A percentile compares a stretch with the other conserved stretches of the same genome.
These are phyloP conservation scores for Trichoderma sp. DNA, from an alignment of 2,329 filamentous ascomycete genomes.

Conservation along the genomic window DNA sequence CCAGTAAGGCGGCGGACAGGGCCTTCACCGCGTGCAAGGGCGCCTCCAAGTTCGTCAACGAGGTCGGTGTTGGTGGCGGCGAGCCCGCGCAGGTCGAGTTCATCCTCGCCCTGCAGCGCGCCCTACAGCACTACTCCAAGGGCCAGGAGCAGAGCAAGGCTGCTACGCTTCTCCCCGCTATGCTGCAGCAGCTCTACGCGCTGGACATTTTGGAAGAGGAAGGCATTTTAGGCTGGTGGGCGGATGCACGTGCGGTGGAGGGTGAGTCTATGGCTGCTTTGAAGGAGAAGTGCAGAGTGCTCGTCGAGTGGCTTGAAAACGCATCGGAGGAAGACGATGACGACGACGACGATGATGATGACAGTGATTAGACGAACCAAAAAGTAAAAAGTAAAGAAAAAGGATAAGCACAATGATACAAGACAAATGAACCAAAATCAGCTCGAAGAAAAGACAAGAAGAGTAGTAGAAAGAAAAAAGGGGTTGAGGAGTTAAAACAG, in stretches of 20 bases:
- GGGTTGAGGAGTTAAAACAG: neutral
- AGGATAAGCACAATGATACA: neutral
- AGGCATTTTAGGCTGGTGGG: slow-evolving; percentile 86
- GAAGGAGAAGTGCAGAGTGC: slow-evolving; percentile 68
- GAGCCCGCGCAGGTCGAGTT: slow-evolving; percentile 83
- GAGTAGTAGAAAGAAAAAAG: neutral
- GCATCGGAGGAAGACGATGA: slow-evolving; percentile 70
- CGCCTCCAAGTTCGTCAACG: slow-evolving; percentile 55
- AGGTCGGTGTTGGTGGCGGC: slow-evolving; percentile 63
- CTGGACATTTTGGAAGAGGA: slow-evolving; percentile 86
- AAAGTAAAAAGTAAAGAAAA: neutral
- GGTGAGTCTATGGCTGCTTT: slow-evolving; percentile 68
- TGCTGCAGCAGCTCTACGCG: slow-evolving; percentile 82
- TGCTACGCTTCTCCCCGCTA: slow-evolving; percentile 68
- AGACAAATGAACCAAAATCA: neutral
- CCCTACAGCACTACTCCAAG: slow-evolving; percentile 62
- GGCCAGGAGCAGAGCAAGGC: slow-evolving; percentile 51
- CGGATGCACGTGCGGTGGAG: slow-evolving; percentile 63
- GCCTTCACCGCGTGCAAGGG: slow-evolving; percentile 56
- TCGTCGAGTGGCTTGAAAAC: slow-evolving; percentile 83
- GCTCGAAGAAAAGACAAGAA: too few relatives aligned
- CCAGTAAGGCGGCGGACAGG: slow-evolving; percentile 62
- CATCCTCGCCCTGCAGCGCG: slow-evolving; percentile 75
- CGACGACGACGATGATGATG: slow-evolving; percentile 33
- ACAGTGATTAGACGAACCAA: slow-evolving; percentile 11